Evolutionary conservation across 176 grass and related monocot species (phyloP).

Genomic region (Juncus inflexus): DNA sequence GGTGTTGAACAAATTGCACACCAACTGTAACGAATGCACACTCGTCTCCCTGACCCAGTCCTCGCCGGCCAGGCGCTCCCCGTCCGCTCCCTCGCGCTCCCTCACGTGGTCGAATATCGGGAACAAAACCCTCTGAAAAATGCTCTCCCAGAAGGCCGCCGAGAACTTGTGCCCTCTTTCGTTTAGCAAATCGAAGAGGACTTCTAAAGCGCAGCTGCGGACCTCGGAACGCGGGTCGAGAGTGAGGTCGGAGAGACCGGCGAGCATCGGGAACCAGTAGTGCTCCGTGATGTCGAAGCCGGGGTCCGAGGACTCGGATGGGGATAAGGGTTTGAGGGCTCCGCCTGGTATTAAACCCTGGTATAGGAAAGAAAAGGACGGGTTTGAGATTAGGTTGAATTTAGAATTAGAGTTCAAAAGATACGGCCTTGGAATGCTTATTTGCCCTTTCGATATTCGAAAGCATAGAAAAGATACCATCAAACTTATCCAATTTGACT

Average conservation of each 20-base stretch:
- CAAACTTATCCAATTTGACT: no score
- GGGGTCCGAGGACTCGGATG: constrained; percentile 46
- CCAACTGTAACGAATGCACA: constrained; percentile 95
- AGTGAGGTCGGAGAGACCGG: constrained; percentile 97
- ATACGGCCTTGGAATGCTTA: no score
- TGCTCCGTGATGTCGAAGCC: constrained; percentile 92
- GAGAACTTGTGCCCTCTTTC: constrained; percentile 99
- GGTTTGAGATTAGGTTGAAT: no score
- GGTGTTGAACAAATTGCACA: constrained; percentile 98
- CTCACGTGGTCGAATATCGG: constrained; percentile 99
- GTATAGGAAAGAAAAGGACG: constrained; percentile 14
- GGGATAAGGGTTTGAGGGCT: constrained; percentile 46
- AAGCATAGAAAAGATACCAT: no score
- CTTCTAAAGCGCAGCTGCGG: constrained; percentile 93
- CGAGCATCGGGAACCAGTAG: constrained; percentile 99
- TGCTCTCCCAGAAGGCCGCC: constrained; percentile 97
- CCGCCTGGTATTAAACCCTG: constrained; percentile 95
- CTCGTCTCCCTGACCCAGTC: constrained; percentile 99
- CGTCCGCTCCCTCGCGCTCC: constrained; percentile 49
- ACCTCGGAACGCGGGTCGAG: constrained; percentile 92
- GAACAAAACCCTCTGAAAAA: constrained; percentile 94
- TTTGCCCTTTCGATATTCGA: no score
- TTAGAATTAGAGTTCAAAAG: no score
- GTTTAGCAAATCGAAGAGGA: constrained; percentile 97
- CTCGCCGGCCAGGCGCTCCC: constrained; percentile 70